Percentiles rank a stretch among this genome's conserved stretches.
Evolutionary conservation across 768 basidiomycete species (phyloP).

Genomic region (Royoungia palumana): DNA sequence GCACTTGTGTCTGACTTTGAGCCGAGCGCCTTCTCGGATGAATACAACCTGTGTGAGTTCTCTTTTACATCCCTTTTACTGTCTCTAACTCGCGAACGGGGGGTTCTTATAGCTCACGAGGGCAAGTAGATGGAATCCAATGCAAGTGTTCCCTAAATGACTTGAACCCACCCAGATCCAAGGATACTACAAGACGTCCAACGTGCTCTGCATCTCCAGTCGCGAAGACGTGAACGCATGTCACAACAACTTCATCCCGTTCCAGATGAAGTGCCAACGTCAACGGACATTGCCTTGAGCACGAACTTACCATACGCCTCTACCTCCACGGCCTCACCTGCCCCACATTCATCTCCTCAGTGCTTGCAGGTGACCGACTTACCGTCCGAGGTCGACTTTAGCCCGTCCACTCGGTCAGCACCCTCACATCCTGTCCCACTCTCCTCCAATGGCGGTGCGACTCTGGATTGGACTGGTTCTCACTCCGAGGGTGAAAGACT

Average conservation of each 20-base stretch:
- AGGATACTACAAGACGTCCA: constrained; percentile 78
- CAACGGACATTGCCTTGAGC: constrained; percentile 25
- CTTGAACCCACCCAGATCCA: constrained; percentile 51
- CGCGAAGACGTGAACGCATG: constrained; percentile 65
- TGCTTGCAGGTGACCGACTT: constrained; percentile 17
- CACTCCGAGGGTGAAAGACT: constrained; percentile 49
- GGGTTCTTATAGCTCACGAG: constrained; percentile 57
- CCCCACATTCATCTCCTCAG: constrained; percentile 18
- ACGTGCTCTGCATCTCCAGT: constrained; percentile 68
- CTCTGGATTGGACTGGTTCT: constrained; percentile 71
- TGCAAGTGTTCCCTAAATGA: constrained; percentile 11
- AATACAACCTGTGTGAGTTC: constrained; percentile 72
- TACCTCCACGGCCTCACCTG: constrained; percentile 24
- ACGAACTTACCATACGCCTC: constrained; percentile 30
- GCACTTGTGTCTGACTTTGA: constrained; percentile 33
- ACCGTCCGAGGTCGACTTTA: constrained; percentile 60
- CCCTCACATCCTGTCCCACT: constrained; percentile 63
- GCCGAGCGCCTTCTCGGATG: constrained; percentile 58
- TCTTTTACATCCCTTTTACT: constrained; percentile 2
- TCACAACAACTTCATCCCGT: constrained; percentile 22
- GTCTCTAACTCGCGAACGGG: constrained; percentile 9
- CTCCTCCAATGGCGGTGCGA: constrained; percentile 65
- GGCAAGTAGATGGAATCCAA: constrained; percentile 41
- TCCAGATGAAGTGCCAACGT: constrained; percentile 22
- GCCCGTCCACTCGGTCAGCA: constrained; percentile 53